Percentiles rank a stretch among this genome's conserved stretches.
Conservation (phyloP, 1,139 yeast species). For the Pichia sp. region DNA sequence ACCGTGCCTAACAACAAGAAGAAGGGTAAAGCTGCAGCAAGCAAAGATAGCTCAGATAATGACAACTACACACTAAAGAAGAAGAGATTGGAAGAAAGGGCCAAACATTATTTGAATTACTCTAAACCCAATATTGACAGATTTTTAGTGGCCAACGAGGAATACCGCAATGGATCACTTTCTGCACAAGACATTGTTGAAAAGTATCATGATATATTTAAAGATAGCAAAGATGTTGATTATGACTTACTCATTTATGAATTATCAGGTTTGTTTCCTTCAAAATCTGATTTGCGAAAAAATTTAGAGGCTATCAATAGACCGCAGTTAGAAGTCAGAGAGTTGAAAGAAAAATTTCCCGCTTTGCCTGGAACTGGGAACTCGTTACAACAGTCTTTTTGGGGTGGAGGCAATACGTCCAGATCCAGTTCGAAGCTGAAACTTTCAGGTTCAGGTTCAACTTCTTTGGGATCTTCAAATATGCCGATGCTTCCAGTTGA, state of each 20-base stretch:
- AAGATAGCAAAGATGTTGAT: conserved; percentile 41
- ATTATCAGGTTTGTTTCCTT: conserved; percentile 50
- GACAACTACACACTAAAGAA: conserved; percentile 35
- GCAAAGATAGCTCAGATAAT: not conserved
- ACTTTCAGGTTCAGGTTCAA: not conserved
- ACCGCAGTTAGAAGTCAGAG: conserved; percentile 19
- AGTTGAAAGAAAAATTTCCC: conserved; percentile 48
- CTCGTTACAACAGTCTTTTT: conserved; percentile 24
- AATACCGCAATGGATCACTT: conserved; percentile 43
- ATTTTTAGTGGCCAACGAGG: conserved; percentile 49
- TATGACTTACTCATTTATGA: conserved; percentile 52
- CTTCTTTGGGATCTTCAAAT: not conserved
- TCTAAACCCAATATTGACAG: conserved; percentile 43
- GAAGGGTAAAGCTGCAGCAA: not conserved
- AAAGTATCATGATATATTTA: conserved; percentile 54
- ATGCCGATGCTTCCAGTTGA: conserved; percentile 22
- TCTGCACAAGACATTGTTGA: conserved; percentile 46
- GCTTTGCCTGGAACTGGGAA: conserved; percentile 39
- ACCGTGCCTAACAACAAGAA: conserved; percentile 34
- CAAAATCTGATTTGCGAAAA: conserved; percentile 33
- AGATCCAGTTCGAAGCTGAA: conserved; percentile 10
- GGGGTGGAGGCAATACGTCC: conserved; percentile 13
- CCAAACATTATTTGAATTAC: conserved; percentile 67
- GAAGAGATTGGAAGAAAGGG: conserved; percentile 76
- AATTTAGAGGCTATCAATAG: conserved; percentile 30